These are phyloP conservation scores for Colletotrichum sp. DNA, from an alignment of 2,329 filamentous ascomycete species.

Conservation along the genomic window DNA sequence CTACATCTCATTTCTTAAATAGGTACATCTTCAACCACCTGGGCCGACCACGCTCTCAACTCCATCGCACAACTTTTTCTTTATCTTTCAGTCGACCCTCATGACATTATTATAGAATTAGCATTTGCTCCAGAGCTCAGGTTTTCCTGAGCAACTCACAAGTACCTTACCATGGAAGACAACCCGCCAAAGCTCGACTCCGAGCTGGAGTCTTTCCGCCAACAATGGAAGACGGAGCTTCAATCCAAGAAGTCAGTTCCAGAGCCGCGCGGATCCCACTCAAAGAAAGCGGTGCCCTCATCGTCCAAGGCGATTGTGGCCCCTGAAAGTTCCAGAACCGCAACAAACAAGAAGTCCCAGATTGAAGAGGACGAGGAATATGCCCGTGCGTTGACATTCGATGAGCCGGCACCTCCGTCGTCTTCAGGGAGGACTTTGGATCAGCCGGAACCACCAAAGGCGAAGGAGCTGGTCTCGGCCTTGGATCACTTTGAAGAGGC, in stretches of 20 bases:
- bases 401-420: conserved; percentile 23
- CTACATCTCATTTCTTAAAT: conserved; percentile 5
- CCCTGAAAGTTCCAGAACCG: conserved; percentile 17
- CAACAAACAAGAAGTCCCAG: conserved; percentile 6
- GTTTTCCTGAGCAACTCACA: not conserved
- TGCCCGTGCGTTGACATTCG: conserved; percentile 36
- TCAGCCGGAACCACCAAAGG: conserved; percentile 24
- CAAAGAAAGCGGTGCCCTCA: conserved; percentile 31
- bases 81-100: not conserved
- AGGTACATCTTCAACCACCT: not conserved
- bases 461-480: conserved; percentile 70
- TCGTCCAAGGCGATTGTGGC: conserved; percentile 24
- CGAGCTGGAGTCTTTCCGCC: conserved; percentile 86
- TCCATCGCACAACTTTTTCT: not conserved
- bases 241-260: conserved; percentile 38
- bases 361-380: conserved; percentile 42
- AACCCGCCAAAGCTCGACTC: conserved; percentile 51
- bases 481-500: conserved; percentile 93
- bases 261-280: not conserved
- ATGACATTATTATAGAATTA: not conserved
- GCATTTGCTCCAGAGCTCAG: not conserved
- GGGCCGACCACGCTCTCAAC: not conserved
- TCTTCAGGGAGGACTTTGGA: not conserved
- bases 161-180: not conserved
- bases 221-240: conserved; percentile 86